Conservation (phyloP, 2,329 filamentous ascomycete species). For the Alternaria consortialis region DNA sequence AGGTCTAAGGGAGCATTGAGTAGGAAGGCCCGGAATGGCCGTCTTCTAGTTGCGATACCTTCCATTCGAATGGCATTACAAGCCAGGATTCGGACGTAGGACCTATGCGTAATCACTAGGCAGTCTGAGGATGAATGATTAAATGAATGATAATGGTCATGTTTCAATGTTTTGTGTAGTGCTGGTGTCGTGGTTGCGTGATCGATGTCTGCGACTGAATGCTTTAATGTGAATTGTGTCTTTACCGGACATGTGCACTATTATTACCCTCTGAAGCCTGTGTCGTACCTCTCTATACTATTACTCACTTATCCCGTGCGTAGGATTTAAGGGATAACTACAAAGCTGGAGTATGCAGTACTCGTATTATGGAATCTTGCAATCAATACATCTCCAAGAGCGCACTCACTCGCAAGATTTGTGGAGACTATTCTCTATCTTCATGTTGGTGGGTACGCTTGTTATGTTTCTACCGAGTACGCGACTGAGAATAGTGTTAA, state of each 20-base stretch:
- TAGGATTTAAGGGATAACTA: no score
- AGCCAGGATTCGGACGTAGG: background rate
- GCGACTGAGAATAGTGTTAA: background rate
- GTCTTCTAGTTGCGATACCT: background rate
- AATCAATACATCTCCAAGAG: no score
- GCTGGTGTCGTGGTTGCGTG: background rate
- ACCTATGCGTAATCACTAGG: background rate
- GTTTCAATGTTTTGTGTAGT: background rate
- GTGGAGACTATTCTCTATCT: no score
- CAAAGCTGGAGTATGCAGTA: no score
- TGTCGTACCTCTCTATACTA: background rate
- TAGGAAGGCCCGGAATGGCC: background rate
- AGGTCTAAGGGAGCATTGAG: constrained; percentile 17
- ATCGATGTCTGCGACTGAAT: background rate
- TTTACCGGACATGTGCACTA: background rate
- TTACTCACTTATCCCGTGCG: no score
- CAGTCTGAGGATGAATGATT: background rate
- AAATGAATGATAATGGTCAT: background rate
- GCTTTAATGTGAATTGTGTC: background rate
- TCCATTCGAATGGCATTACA: background rate
- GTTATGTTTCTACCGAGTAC: background rate
- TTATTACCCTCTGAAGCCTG: background rate
- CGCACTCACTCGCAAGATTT: no score
- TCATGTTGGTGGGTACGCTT: no score
- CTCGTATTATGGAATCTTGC: no score